Conservation (phyloP, 2,329 filamentous ascomycete species). For the Pseudogymnoascus sp. region DNA sequence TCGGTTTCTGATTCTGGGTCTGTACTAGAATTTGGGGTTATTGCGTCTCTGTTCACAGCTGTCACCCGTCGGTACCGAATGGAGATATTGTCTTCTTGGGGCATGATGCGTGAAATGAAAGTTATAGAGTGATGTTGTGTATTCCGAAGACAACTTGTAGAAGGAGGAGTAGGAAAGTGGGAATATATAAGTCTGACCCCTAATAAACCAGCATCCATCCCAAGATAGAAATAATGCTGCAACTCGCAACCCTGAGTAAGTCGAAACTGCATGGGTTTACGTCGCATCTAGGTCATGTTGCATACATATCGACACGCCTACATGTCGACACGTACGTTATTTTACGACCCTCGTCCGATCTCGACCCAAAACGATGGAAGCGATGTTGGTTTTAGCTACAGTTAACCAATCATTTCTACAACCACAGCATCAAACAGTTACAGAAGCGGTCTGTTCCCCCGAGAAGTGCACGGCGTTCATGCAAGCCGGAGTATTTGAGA, state of each 20-base stretch:
- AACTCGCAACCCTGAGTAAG: background rate
- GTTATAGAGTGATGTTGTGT: no score
- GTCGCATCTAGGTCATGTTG: no score
- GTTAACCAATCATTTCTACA: background rate
- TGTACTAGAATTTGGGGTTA: no score
- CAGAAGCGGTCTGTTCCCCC: background rate
- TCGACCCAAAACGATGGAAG: background rate
- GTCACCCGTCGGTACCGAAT: no score
- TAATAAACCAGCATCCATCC: background rate
- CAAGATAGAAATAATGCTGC: background rate
- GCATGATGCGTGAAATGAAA: no score
- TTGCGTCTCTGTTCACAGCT: no score
- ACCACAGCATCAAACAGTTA: background rate
- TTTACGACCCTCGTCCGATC: background rate
- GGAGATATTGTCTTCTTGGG: no score
- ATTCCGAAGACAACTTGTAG: no score
- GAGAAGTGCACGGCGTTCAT: background rate
- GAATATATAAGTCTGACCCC: no score
- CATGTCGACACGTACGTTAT: background rate
- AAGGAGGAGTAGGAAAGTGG: no score
- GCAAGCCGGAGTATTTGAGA: background rate
- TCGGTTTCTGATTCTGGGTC: no score
- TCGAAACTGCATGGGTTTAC: background rate
- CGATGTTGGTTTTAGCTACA: background rate
- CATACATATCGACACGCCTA: background rate